phyloP scores from a whole-genome alignment of 1,284 basidiomycete species.

The Ustilago sp. region DNA sequence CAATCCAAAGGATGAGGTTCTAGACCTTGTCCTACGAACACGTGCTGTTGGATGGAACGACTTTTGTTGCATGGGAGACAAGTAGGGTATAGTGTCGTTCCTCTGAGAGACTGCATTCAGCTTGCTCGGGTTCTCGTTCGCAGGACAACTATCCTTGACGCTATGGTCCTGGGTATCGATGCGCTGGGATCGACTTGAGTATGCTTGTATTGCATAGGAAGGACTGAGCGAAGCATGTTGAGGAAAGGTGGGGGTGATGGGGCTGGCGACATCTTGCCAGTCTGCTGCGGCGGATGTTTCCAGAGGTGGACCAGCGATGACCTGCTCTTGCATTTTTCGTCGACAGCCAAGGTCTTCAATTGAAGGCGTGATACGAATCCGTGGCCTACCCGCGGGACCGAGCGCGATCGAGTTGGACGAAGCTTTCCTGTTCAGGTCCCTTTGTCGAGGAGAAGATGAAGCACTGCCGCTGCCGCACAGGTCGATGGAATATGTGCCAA shows the following conservation, averaged over 20 bases:
- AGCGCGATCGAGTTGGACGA: conserved; percentile 34
- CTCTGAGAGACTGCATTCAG: background rate
- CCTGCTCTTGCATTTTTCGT: conserved; percentile 36
- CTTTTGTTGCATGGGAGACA: conserved; percentile 21
- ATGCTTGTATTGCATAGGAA: conserved; percentile 32
- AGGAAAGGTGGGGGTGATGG: conserved; percentile 9
- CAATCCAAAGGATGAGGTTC: conserved; percentile 32
- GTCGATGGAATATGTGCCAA: conserved; percentile 45
- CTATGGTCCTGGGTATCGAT: background rate
- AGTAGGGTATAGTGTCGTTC: background rate
- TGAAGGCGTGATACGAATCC: conserved; percentile 63
- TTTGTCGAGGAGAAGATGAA: conserved; percentile 37
- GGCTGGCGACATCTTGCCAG: conserved; percentile 36
- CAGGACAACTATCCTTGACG: background rate
- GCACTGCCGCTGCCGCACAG: conserved; percentile 41
- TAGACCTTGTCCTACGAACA: conserved; percentile 28
- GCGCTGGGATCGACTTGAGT: conserved; percentile 2
- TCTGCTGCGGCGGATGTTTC: conserved; percentile 12
- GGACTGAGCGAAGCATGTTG: conserved; percentile 29
- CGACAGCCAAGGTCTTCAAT: conserved; percentile 58
- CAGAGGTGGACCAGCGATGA: conserved; percentile 20
- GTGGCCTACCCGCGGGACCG: conserved; percentile 35
- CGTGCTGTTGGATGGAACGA: conserved; percentile 30
- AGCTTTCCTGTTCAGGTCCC: conserved; percentile 17
- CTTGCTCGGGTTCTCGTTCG: background rate